phyloP scores from a whole-genome alignment of 768 basidiomycete species.

The Guyanaporus albipodus region DNA sequence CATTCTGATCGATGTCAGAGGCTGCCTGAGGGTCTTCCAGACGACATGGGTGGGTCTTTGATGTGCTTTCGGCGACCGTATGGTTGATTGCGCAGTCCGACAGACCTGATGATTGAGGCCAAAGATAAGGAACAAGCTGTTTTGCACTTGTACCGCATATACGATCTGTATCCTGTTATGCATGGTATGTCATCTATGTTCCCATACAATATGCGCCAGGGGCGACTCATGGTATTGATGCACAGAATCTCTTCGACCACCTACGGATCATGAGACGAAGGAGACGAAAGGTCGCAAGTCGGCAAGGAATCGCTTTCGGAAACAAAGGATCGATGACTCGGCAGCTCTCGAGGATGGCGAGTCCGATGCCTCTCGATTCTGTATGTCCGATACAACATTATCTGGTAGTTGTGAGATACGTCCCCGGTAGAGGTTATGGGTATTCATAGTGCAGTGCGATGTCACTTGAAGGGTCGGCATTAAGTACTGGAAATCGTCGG shows the following conservation, averaged over 20 bases:
- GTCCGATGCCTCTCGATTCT: neutral
- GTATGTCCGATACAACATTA: neutral
- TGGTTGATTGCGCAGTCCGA: neutral
- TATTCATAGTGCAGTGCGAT: too few relatives aligned
- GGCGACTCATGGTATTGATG: neutral
- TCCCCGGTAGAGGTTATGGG: too few relatives aligned
- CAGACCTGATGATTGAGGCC: slow-evolving; percentile 90
- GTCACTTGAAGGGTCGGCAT: slow-evolving; percentile 12
- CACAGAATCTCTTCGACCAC: slow-evolving; percentile 41
- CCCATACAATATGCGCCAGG: neutral
- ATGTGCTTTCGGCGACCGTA: neutral
- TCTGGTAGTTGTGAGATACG: too few relatives aligned
- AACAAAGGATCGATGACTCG: slow-evolving; percentile 29
- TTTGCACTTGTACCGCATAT: slow-evolving; percentile 76
- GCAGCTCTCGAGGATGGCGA: slow-evolving; percentile 1
- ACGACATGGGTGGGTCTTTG: slow-evolving; percentile 54
- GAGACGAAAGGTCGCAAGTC: slow-evolving; percentile 45
- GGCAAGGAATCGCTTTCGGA: slow-evolving; percentile 25
- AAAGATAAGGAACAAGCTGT: slow-evolving; percentile 95
- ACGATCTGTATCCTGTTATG: slow-evolving; percentile 62
- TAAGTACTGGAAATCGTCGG: too few relatives aligned
- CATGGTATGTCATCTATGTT: slow-evolving; percentile 38
- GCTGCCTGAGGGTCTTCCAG: slow-evolving; percentile 60
- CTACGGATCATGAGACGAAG: slow-evolving; percentile 36
- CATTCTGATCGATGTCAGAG: slow-evolving; percentile 79